phyloP scores from a whole-genome alignment of 2,329 filamentous ascomycete species.

The Drechslerella coelobrocha region DNA sequence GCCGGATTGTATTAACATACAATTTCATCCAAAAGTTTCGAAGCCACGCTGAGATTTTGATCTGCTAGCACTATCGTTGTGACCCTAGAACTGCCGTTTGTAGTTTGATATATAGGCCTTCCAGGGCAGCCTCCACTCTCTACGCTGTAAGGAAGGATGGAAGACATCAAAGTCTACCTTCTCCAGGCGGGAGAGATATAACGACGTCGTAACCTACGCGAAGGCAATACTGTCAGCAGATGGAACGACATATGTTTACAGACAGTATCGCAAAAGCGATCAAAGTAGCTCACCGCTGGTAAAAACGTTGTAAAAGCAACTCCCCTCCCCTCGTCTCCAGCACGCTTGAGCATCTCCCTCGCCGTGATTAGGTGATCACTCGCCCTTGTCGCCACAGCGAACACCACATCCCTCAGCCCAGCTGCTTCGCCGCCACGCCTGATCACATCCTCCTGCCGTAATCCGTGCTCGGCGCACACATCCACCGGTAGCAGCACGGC shows the following conservation, averaged over 20 bases:
- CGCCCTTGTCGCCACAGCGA: constrained; percentile 87
- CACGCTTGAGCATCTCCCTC: constrained; percentile 86
- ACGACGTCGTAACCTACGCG: constrained; percentile 77
- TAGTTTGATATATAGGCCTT: constrained; percentile 58
- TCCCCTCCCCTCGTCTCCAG: constrained; percentile 75
- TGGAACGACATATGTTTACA: constrained; percentile 61
- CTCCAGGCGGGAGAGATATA: constrained; percentile 81
- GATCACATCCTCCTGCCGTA: constrained; percentile 89
- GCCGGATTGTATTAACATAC: constrained; percentile 50
- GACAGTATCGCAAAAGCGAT: constrained; percentile 55
- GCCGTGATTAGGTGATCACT: constrained; percentile 96
- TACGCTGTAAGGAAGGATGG: constrained; percentile 67
- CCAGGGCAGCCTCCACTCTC: constrained; percentile 87
- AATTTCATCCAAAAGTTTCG: constrained; percentile 34
- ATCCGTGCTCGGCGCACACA: constrained; percentile 79
- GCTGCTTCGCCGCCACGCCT: constrained; percentile 74
- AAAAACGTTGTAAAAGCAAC: constrained; percentile 60
- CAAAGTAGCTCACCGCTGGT: constrained; percentile 62
- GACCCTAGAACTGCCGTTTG: constrained; percentile 49
- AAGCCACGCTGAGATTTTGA: constrained; percentile 8
- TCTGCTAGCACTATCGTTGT: background rate
- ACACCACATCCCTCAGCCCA: constrained; percentile 86
- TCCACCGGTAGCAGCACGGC: constrained; percentile 83
- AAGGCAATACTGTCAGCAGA: constrained; percentile 64
- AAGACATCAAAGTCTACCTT: constrained; percentile 84